Evolutionary conservation across 164 flowering plant species (phyloP), one percentile per base, ranked within the genome.

Genomic region (Akebia trifoliata): DNA sequence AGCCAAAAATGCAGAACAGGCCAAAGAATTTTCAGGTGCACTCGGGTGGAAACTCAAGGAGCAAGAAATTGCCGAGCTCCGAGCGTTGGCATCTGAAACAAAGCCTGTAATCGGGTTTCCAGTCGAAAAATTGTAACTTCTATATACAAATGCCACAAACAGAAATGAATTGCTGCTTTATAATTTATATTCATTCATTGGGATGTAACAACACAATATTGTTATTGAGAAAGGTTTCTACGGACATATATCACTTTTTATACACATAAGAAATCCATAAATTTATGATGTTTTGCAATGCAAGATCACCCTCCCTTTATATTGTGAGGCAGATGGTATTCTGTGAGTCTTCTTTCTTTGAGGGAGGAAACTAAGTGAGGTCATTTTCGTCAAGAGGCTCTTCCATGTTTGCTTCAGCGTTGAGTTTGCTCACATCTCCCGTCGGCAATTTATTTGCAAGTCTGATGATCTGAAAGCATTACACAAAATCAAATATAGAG

Each of bases 361-460:
- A 18, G 10, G n/a, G n/a, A 8, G 20, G 39, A 42, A 57, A 4
- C 45, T 78, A 90, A 24, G 91, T 88, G 39, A 92, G 98, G 68
- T 92, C 96, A 65, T 92, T 69, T 71, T 89, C 98, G 62, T 92
- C 94, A 17, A 88, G 69, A 8, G 75, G 61, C 48, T 83, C 90
- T 56, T 73, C 83, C 22, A 75, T 67, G 15, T 52, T 35, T 20
- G 64, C 63, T 28, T 69, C 72, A 2, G 52, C 56, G 65, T 75
- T 75, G 10, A 81, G 36, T 25, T 69, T 69, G 52, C 68, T 81
- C 57, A 92, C 74, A 61, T 89, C 98, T 1, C 97, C 95, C 0
- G 90, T 92, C 0, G 97, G 98, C 56, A 92, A 67, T 76, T 92
- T 89, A 69, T 90, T 84, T 7, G 96, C 95, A 60, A 92, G 82